These are phyloP conservation scores for Cadophora sp. DNA, from an alignment of 2,329 filamentous ascomycete species.

Conservation along the genomic window DNA sequence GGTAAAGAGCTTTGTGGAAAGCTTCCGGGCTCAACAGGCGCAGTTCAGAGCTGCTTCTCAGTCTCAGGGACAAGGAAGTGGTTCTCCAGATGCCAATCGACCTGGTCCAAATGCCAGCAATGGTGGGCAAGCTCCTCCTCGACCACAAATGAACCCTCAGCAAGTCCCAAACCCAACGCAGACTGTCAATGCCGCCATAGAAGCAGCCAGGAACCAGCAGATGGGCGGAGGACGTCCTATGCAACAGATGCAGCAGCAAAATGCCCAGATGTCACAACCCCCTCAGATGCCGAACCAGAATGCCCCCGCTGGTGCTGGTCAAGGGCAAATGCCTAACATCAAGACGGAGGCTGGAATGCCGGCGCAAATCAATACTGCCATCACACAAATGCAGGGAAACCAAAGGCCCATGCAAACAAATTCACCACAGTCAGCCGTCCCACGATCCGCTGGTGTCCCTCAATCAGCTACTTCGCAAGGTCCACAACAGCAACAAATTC, in stretches of 20 bases:
- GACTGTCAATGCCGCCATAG: conserved; percentile 45
- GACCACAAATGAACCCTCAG: conserved; percentile 42
- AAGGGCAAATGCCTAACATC: conserved; percentile 34
- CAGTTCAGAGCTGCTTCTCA: conserved; percentile 42
- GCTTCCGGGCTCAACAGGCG: conserved; percentile 50
- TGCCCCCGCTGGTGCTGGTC: conserved; percentile 32
- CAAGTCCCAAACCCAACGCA: conserved; percentile 43
- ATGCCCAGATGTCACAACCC: conserved; percentile 31
- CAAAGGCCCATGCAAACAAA: conserved; percentile 37
- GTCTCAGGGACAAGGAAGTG: conserved; percentile 33
- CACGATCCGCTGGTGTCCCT: conserved; percentile 38
- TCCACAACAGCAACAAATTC: conserved; percentile 30
- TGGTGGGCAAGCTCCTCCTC: conserved; percentile 32
- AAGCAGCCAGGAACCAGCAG: conserved; percentile 45
- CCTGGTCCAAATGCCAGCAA: conserved; percentile 21
- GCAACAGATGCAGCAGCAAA: conserved; percentile 31
- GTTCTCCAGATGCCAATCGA: conserved; percentile 6
- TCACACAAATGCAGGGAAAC: conserved; percentile 37
- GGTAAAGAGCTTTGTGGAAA: conserved; percentile 55
- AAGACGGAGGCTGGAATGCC: conserved; percentile 40
- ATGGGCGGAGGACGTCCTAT: conserved; percentile 38
- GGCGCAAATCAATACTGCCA: conserved; percentile 41
- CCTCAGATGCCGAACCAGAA: conserved; percentile 33
- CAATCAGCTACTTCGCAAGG: conserved; percentile 35
- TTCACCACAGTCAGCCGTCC: conserved; percentile 43